Conservation (phyloP, 2,329 filamentous ascomycete species). For the Bipolaris oryzae region DNA sequence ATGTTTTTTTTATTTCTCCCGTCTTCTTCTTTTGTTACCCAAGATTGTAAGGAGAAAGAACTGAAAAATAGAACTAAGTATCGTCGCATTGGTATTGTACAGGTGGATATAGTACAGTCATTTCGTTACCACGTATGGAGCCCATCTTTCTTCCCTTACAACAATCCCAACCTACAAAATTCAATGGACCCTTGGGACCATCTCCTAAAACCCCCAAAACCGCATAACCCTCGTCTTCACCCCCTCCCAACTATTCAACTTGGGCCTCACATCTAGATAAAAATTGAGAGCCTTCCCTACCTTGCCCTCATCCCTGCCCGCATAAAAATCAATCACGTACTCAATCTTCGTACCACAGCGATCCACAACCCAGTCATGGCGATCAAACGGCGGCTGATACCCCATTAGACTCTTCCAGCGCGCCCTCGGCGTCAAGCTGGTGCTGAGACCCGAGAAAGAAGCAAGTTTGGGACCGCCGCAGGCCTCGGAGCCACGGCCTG, state of each 20-base stretch:
- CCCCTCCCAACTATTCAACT: slow-evolving; percentile 68
- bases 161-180: neutral
- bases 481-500: slow-evolving; percentile 64
- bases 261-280: slow-evolving; percentile 69
- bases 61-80: neutral
- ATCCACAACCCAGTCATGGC: slow-evolving; percentile 97
- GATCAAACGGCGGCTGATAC: slow-evolving; percentile 91
- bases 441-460: slow-evolving; percentile 74
- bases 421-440: slow-evolving; percentile 77
- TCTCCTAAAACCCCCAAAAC: slow-evolving; percentile 54
- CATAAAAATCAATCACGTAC: slow-evolving; percentile 98
- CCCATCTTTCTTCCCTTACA: too few relatives aligned
- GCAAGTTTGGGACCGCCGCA: slow-evolving; percentile 81
- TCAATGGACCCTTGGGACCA: neutral
- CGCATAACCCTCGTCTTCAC: slow-evolving; percentile 61
- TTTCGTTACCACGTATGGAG: too few relatives aligned
- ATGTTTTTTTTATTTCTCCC: neutral
- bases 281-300: slow-evolving; percentile 62
- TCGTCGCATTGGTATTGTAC: neutral
- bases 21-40: neutral
- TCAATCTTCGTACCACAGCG: slow-evolving; percentile 84
- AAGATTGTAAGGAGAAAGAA: too few relatives aligned
- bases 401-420: slow-evolving; percentile 81
- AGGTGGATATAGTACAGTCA: neutral
- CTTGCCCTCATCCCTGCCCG: slow-evolving; percentile 64